Evolutionary conservation across 2,329 filamentous ascomycete species (phyloP).

Genomic region (Exophiala sp.): DNA sequence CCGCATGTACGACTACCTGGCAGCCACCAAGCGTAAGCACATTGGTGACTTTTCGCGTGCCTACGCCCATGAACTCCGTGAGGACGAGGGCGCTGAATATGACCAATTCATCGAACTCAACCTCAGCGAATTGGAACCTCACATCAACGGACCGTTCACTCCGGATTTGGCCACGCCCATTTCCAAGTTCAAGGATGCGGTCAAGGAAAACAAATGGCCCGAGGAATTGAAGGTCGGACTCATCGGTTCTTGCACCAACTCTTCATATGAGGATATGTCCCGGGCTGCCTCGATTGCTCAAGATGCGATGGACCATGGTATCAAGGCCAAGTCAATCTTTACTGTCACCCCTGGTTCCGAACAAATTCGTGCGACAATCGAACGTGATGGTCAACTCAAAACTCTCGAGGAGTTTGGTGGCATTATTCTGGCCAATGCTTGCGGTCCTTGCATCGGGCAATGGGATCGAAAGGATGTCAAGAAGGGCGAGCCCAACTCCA

Average conservation of each 20-base stretch:
- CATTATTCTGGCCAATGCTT: conserved; percentile 90
- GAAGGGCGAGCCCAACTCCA: conserved; percentile 94
- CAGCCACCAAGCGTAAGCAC: conserved; percentile 78
- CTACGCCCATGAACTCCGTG: conserved; percentile 78
- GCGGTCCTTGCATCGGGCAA: conserved; percentile 83
- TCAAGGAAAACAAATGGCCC: conserved; percentile 92
- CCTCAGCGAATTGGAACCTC: conserved; percentile 87
- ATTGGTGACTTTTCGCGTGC: conserved; percentile 85
- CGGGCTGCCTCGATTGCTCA: conserved; percentile 85
- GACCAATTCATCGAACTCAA: conserved; percentile 96
- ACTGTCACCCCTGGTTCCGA: conserved; percentile 94
- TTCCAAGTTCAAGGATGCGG: conserved; percentile 92
- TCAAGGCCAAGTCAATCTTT: conserved; percentile 91
- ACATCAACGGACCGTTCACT: conserved; percentile 98
- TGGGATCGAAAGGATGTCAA: conserved; percentile 92
- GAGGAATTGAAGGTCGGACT: conserved; percentile 93
- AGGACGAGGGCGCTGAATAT: conserved; percentile 88
- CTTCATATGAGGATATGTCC: conserved; percentile 82
- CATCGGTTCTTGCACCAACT: conserved; percentile 98
- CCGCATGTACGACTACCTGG: conserved; percentile 93
- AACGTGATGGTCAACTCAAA: conserved; percentile 80
- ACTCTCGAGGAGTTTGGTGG: conserved; percentile 96
- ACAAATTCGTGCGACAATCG: conserved; percentile 91
- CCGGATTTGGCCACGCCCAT: conserved; percentile 96
- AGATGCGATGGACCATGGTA: conserved; percentile 82